These are phyloP conservation scores for Dryas octopetala DNA, from an alignment of 306 rosid genomes.

Conservation along the genomic window DNA sequence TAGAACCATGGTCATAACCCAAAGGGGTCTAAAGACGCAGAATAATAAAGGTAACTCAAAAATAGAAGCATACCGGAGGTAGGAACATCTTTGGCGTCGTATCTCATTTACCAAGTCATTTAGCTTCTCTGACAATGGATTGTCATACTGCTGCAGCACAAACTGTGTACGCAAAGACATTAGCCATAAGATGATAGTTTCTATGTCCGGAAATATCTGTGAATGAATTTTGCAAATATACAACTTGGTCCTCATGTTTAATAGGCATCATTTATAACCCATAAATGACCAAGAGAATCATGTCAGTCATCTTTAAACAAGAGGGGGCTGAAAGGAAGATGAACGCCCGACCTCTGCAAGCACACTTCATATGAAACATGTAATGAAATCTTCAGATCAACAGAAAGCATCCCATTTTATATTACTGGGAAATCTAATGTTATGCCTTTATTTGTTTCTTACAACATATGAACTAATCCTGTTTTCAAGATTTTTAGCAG, in stretches of 20 bases:
- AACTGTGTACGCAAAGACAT: conserved; percentile 44
- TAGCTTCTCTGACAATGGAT: conserved; percentile 59
- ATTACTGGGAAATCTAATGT: background rate
- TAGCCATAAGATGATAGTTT: background rate
- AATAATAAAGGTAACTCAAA: background rate
- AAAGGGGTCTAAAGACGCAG: background rate
- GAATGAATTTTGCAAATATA: background rate
- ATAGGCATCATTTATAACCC: background rate
- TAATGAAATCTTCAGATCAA: background rate
- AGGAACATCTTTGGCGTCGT: conserved; percentile 81
- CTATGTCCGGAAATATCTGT: background rate
- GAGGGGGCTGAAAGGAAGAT: no score
- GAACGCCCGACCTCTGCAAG: no score
- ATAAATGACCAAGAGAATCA: no score
- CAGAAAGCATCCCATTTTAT: background rate
- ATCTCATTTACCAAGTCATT: conserved; percentile 81
- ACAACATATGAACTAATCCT: background rate
- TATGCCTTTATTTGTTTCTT: background rate
- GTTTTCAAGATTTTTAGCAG: background rate
- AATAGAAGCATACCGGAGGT: conserved; percentile 56
- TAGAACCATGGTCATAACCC: background rate
- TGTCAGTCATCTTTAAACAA: no score
- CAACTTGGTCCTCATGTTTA: background rate
- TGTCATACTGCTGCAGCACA: conserved; percentile 69
- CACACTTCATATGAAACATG: no score